A percentile compares a stretch with the other conserved stretches of the same genome.
Conservation (phyloP, 345 rosid species). For the Isatis tinctoria region DNA sequence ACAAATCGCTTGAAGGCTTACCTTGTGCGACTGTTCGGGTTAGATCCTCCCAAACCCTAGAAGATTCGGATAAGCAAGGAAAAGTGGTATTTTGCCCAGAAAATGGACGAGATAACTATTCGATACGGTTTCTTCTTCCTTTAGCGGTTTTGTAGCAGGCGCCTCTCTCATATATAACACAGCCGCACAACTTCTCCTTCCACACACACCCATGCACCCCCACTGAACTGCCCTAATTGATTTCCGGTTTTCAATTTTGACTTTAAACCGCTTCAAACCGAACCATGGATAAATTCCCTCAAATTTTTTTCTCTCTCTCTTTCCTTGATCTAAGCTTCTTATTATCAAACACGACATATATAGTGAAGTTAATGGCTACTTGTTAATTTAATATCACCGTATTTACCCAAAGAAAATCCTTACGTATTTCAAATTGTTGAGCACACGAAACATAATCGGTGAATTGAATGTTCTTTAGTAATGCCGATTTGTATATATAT, state of each 20-base stretch:
- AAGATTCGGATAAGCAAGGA: conserved; percentile 17
- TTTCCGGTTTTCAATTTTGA: conserved; percentile 13
- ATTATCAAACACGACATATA: background rate
- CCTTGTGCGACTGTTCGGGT: conserved; percentile 19
- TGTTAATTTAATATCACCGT: background rate
- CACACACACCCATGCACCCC: conserved; percentile 23
- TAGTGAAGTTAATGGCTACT: background rate
- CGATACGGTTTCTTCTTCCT: conserved; percentile 65
- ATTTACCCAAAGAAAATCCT: background rate
- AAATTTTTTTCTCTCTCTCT: background rate
- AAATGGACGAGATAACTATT: conserved; percentile 46
- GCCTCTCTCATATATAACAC: conserved; percentile 39
- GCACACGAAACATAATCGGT: background rate
- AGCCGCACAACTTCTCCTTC: conserved; percentile 19
- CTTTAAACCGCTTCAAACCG: background rate
- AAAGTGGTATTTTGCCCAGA: conserved; percentile 25
- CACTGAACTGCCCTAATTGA: conserved; percentile 53
- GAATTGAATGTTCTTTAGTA: background rate
- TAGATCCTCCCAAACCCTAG: conserved; percentile 24
- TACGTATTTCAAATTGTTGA: background rate
- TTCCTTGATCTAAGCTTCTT: too few species aligned
- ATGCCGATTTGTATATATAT: background rate
- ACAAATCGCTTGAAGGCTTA: background rate
- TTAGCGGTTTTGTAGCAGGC: conserved; percentile 1
- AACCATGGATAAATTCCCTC: background rate